Base-by-base conservation (phyloP, 306 rosid species). In the Sindora glabra region DNA sequence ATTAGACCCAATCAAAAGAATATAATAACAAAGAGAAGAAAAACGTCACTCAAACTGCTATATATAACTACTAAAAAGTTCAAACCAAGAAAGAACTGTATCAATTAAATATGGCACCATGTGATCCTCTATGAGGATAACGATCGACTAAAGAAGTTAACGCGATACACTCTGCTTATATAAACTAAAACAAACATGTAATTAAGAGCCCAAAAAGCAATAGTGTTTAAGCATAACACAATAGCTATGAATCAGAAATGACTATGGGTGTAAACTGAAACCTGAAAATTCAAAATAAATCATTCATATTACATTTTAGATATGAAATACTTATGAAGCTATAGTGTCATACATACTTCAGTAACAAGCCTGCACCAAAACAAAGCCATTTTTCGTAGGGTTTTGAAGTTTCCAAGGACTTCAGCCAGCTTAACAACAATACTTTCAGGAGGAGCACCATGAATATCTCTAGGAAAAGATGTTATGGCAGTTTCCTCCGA, bases 361-460 rank as follows among this genome's bases (percentile, higher is more conserved):
- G 48, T 71, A 67, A 84, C 87, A 63, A 86, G 79, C 56, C 84
- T 78, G 85, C 81, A 62, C 99, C 99, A 94, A 80, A 94, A 94
- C 56, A 89, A 75, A 34, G 81, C 72, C 95, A 89, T 89, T 79
- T 86, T 94, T 58, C 69, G 81, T 18, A 80, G 38, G 68, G 72
- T 42, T 78, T 68, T 84, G 81, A 73, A 94, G 89, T 79, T 86
- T 70, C 99, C 99, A 26, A 82, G 66, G 46, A 86, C 77, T 84
- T 89, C 97, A 61, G 99, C 96, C 68, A 94, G 70, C 85, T 86
- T 89, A 54, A 86, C 95, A 69, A 89, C 78, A 40, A 94, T 79
- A 79, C 95, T 84, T 68, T 89, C 94, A 2, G 86, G 82, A 77
- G 99, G 99, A 60, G 99, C 86, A 75, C 99, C 94, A 52, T 86